Conservation (phyloP, 208 protist genomes). For the Leishmania martiniquensis region DNA sequence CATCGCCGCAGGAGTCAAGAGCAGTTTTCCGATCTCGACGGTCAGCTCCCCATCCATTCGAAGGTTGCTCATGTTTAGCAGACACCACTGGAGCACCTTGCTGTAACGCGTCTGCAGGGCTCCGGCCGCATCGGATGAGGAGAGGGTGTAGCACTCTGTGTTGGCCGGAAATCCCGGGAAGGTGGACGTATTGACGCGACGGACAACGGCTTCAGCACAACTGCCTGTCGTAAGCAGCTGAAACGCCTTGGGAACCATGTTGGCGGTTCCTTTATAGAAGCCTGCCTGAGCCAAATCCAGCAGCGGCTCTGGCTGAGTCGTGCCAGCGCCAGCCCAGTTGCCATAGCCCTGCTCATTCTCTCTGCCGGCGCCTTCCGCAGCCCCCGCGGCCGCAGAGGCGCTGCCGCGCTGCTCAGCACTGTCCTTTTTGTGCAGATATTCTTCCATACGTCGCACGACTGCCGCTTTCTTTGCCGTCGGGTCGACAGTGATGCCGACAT, state of each 20-base stretch:
- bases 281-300: constrained; percentile 86
- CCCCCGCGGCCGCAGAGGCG: background rate
- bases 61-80: constrained; percentile 91
- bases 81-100: constrained; percentile 93
- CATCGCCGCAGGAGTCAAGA: constrained; percentile 53
- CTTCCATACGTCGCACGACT: constrained; percentile 85
- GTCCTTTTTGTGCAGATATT: constrained; percentile 64
- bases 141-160: constrained; percentile 91
- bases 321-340: constrained; percentile 45
- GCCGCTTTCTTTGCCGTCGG: constrained; percentile 65
- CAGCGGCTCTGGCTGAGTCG: constrained; percentile 73
- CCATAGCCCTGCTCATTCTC: constrained; percentile 52
- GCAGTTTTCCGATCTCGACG: constrained; percentile 80
- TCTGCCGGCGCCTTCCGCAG: constrained; percentile 9
- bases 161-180: constrained; percentile 90
- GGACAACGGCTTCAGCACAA: constrained; percentile 77
- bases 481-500: constrained; percentile 27
- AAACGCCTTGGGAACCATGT: constrained; percentile 90
- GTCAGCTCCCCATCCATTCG: constrained; percentile 91
- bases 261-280: constrained; percentile 83
- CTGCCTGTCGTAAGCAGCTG: constrained; percentile 81
- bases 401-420: constrained; percentile 15
- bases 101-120: constrained; percentile 78
- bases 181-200: constrained; percentile 87
- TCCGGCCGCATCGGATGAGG: constrained; percentile 60